Evolutionary conservation across 202 grass and related monocot species (phyloP).

Genomic region (Tripidium arundinaceum): DNA sequence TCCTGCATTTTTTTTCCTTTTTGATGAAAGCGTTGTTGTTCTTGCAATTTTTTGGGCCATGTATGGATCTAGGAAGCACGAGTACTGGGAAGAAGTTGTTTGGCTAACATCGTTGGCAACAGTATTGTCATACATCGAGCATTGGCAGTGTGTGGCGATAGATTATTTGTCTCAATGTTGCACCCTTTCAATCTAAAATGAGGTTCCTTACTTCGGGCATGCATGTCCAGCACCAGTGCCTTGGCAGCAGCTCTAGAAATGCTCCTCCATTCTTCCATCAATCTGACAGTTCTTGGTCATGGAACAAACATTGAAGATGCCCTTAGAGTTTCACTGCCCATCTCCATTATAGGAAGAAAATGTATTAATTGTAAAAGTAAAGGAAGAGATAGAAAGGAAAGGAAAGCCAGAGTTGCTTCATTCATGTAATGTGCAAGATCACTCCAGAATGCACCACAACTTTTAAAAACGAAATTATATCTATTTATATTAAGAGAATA

Average conservation of each 20-base stretch:
- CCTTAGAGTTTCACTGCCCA: not conserved
- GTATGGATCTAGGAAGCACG: too few relatives aligned
- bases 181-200: not conserved
- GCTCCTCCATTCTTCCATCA: not conserved
- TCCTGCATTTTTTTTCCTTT: too few relatives aligned
- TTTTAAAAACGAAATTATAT: not conserved
- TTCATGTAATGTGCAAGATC: not conserved
- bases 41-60: too few relatives aligned
- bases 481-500: not conserved
- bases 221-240: not conserved
- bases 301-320: not conserved
- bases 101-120: too few relatives aligned
- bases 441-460: not conserved
- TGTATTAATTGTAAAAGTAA: not conserved
- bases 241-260: not conserved
- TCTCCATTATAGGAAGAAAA: too few relatives aligned
- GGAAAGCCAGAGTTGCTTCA: not conserved
- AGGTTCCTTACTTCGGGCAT: not conserved
- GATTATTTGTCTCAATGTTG: not conserved
- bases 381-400: not conserved
- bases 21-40: too few relatives aligned
- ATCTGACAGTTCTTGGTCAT: not conserved
- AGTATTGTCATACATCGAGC: too few relatives aligned
- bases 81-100: too few relatives aligned
- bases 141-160: too few relatives aligned